Conservation (phyloP, 2,329 filamentous ascomycete genomes). For the Eutypa lata region DNA sequence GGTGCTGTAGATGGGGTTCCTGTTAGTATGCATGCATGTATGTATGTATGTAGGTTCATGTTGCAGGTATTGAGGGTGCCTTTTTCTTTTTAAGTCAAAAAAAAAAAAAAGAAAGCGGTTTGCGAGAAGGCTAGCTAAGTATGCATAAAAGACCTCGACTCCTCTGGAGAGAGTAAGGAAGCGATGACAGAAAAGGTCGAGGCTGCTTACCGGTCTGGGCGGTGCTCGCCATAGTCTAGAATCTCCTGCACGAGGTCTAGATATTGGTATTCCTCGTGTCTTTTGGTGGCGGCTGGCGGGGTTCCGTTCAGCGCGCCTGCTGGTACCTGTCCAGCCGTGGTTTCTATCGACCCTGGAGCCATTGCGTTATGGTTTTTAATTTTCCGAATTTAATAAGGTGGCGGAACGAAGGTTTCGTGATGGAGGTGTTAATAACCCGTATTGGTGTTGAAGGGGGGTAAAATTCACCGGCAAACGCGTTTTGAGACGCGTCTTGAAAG, state of each 20-base stretch:
- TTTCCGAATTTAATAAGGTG: no score
- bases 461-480: no score
- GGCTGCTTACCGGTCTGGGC: slow-evolving; percentile 73
- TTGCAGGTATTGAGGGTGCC: background rate
- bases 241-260: slow-evolving; percentile 85
- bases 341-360: background rate
- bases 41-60: background rate
- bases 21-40: slow-evolving; percentile 1
- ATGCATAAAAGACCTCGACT: no score
- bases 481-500: no score
- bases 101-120: no score
- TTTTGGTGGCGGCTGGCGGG: slow-evolving; percentile 8
- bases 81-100: no score
- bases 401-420: no score
- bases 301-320: background rate
- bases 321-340: background rate
- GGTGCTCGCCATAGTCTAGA: slow-evolving; percentile 76
- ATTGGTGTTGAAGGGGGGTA: no score
- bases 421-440: no score
- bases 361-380: no score
- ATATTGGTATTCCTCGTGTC: slow-evolving; percentile 91
- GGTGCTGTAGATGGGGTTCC: slow-evolving; percentile 53
- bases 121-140: no score
- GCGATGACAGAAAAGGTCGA: background rate
- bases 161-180: slow-evolving; percentile 1